Conservation (phyloP, 768 basidiomycete species). For the Hygrocybe punicea region DNA sequence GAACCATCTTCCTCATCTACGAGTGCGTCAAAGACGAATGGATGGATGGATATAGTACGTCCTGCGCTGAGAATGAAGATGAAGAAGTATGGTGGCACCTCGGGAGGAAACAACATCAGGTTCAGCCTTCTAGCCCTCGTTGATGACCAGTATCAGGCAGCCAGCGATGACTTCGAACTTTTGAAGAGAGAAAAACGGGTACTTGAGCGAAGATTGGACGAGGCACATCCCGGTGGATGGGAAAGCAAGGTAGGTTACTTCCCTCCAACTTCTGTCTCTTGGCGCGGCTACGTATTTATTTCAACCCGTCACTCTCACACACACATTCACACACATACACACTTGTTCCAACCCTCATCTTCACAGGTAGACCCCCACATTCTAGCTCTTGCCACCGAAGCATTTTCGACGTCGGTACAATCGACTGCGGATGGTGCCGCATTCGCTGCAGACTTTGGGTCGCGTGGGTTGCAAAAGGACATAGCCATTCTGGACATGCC, state of each 20-base stretch:
- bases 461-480: slow-evolving; percentile 42
- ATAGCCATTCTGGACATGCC: slow-evolving; percentile 45
- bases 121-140: slow-evolving; percentile 63
- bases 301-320: too few relatives aligned
- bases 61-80: slow-evolving; percentile 61
- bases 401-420: background rate
- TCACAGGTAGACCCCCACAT: too few relatives aligned
- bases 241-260: slow-evolving; percentile 19
- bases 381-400: slow-evolving; percentile 11
- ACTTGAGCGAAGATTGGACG: slow-evolving; percentile 45
- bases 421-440: slow-evolving; percentile 39
- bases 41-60: slow-evolving; percentile 61
- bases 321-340: too few relatives aligned
- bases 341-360: too few relatives aligned
- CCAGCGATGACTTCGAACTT: slow-evolving; percentile 53
- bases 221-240: slow-evolving; percentile 34
- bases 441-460: slow-evolving; percentile 45
- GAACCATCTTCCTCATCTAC: background rate
- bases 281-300: too few relatives aligned
- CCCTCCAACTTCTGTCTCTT: too few relatives aligned
- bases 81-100: slow-evolving; percentile 51
- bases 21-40: slow-evolving; percentile 8
- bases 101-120: slow-evolving; percentile 46
- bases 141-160: slow-evolving; percentile 45
- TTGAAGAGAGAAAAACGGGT: slow-evolving; percentile 45